Conservation (phyloP, 768 basidiomycete species). For the Naganishia randhawae region DNA sequence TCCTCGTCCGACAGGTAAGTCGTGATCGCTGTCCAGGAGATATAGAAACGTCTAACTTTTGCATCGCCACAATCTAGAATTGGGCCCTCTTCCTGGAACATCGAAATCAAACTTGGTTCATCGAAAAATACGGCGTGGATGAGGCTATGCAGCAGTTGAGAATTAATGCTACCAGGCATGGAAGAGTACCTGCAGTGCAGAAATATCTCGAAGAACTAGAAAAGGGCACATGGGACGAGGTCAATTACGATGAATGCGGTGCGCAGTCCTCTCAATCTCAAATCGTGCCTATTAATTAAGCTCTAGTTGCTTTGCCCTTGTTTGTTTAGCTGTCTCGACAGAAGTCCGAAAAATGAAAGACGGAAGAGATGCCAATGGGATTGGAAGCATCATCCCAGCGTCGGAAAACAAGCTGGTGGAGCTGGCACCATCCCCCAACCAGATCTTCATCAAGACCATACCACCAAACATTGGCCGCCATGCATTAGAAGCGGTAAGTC, state of each 20-base stretch:
- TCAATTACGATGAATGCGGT: slow-evolving; percentile 39
- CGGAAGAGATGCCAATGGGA: slow-evolving; percentile 10
- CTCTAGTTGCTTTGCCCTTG: background rate
- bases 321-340: background rate
- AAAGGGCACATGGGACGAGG: slow-evolving; percentile 70
- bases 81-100: slow-evolving; percentile 95
- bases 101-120: slow-evolving; percentile 92
- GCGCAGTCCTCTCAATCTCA: no score
- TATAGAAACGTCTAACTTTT: background rate
- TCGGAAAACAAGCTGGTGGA: slow-evolving; percentile 28
- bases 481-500: slow-evolving; percentile 79
- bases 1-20: slow-evolving; percentile 79
- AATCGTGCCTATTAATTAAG: background rate
- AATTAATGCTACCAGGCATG: slow-evolving; percentile 72
- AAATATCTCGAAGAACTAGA: slow-evolving; percentile 76
- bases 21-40: background rate
- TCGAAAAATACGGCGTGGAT: slow-evolving; percentile 84
- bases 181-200: slow-evolving; percentile 71
- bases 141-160: slow-evolving; percentile 69
- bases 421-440: slow-evolving; percentile 39
- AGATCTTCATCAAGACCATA: slow-evolving; percentile 91
- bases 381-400: background rate
- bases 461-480: slow-evolving; percentile 85
- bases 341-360: slow-evolving; percentile 1
- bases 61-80: slow-evolving; percentile 57